A percentile compares a stretch with the other conserved stretches of the same genome.
phyloP scores from a whole-genome alignment of 2,329 filamentous ascomycete species.

The Fusarium subtropicale region DNA sequence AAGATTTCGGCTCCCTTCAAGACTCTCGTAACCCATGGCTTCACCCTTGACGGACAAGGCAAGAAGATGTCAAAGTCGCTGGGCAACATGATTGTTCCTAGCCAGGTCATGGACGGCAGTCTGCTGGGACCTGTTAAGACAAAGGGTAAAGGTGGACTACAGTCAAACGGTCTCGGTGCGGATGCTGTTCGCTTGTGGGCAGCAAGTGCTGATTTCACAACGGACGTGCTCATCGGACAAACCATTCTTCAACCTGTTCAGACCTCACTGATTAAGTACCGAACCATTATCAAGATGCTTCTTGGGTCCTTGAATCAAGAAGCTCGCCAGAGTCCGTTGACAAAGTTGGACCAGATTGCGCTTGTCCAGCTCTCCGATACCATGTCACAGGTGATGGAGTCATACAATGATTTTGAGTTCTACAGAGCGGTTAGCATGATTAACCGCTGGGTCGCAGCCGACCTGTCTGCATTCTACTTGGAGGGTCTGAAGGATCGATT shows the following conservation, averaged over 20 bases:
- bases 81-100: conserved; percentile 85
- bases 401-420: conserved; percentile 82
- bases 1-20: conserved; percentile 75
- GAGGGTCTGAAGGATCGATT: conserved; percentile 92
- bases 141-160: conserved; percentile 55
- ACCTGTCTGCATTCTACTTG: conserved; percentile 93
- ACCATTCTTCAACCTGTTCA: conserved; percentile 82
- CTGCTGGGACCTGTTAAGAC: conserved; percentile 76
- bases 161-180: conserved; percentile 79
- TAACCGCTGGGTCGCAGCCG: conserved; percentile 83
- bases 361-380: conserved; percentile 77
- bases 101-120: conserved; percentile 86
- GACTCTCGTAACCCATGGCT: conserved; percentile 93
- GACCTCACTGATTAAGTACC: conserved; percentile 83
- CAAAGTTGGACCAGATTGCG: conserved; percentile 78
- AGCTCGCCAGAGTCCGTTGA: conserved; percentile 62
- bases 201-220: conserved; percentile 90
- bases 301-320: conserved; percentile 77
- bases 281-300: conserved; percentile 90
- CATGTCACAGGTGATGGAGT: conserved; percentile 71
- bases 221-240: conserved; percentile 84
- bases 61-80: conserved; percentile 99
- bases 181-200: conserved; percentile 93
- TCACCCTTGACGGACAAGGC: conserved; percentile 88
- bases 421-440: conserved; percentile 79